A percentile compares a stretch with the other conserved stretches of the same genome.
Conservation (phyloP, 495 filamentous ascomycete species). For the Hypoxylon crocopeplum region DNA sequence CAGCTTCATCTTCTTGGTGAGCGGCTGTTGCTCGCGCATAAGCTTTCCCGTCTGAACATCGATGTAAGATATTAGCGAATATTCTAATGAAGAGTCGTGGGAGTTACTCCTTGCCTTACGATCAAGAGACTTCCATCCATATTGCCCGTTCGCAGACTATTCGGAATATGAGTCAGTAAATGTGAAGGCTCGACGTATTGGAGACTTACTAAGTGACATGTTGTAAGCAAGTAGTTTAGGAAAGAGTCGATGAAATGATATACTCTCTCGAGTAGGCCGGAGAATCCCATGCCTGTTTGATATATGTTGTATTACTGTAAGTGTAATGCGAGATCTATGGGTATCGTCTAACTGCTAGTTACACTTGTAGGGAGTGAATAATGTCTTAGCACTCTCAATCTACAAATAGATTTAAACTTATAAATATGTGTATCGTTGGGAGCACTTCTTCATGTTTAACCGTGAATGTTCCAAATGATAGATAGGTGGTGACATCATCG, state of each 20-base stretch:
- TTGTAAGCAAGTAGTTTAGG: slow-evolving; percentile 1
- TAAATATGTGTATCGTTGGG: too few species aligned
- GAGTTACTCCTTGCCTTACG: slow-evolving; percentile 24
- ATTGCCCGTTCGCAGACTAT: slow-evolving; percentile 37
- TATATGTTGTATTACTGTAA: too few species aligned
- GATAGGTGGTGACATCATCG: slow-evolving; percentile 19
- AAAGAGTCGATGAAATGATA: slow-evolving; percentile 4
- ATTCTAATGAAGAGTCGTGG: not conserved
- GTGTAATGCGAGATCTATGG: too few species aligned
- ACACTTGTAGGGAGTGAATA: too few species aligned
- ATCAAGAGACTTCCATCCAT: slow-evolving; percentile 47
- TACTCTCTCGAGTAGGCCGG: not conserved
- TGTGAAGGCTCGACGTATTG: not conserved
- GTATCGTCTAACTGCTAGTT: too few species aligned
- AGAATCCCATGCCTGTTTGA: slow-evolving; percentile 2
- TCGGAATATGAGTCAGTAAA: not conserved
- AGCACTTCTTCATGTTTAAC: too few species aligned
- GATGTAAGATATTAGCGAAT: too few species aligned
- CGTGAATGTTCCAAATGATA: too few species aligned
- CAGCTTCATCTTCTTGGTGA: slow-evolving; percentile 52
- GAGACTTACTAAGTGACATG: slow-evolving; percentile 5
- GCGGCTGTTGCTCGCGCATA: slow-evolving; percentile 46
- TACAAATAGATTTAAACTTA: too few species aligned
- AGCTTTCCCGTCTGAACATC: slow-evolving; percentile 43
- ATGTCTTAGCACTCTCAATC: too few species aligned